Evolutionary conservation across 805 yeast genomes (phyloP).

Genomic region (Groenewaldozyma tartarivorans): DNA sequence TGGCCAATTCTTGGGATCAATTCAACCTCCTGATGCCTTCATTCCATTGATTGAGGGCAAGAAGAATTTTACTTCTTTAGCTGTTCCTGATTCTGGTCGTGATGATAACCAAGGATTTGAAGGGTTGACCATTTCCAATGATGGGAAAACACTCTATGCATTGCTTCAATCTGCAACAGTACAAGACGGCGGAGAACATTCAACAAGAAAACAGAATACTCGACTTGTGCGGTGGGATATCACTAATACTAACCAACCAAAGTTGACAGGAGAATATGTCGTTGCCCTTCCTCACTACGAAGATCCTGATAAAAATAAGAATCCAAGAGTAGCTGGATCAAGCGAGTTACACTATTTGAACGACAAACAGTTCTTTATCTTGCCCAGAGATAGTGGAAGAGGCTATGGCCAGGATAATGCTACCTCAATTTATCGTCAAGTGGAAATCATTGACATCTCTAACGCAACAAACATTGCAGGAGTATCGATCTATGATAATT

Average conservation of each 20-base stretch:
- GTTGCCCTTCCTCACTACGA: constrained; percentile 11
- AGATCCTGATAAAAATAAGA: constrained; percentile 12
- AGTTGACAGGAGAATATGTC: constrained; percentile 11
- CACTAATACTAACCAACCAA: constrained; percentile 4
- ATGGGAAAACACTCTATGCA: constrained; percentile 9
- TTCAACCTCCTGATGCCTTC: constrained; percentile 14
- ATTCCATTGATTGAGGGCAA: constrained; percentile 10
- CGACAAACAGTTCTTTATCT: constrained; percentile 8
- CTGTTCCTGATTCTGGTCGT: constrained; percentile 13
- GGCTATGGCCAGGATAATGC: constrained; percentile 10
- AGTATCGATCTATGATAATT: constrained; percentile 5
- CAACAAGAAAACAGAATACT: constrained; percentile 13
- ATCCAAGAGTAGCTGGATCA: constrained; percentile 11
- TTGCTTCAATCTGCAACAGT: constrained; percentile 12
- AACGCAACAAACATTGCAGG: constrained; percentile 12
- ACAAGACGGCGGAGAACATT: constrained; percentile 15
- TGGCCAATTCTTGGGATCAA: constrained; percentile 6
- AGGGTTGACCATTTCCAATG: constrained; percentile 11
- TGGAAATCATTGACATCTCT: constrained; percentile 9
- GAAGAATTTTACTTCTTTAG: constrained; percentile 10
- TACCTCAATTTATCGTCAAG: constrained; percentile 10
- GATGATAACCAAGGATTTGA: constrained; percentile 15
- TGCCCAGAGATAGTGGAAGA: constrained; percentile 10
- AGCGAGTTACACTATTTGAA: constrained; percentile 13
- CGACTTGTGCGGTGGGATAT: constrained; percentile 10